phyloP scores from a whole-genome alignment of 805 yeast species.

The Metschnikowia gruessii region DNA sequence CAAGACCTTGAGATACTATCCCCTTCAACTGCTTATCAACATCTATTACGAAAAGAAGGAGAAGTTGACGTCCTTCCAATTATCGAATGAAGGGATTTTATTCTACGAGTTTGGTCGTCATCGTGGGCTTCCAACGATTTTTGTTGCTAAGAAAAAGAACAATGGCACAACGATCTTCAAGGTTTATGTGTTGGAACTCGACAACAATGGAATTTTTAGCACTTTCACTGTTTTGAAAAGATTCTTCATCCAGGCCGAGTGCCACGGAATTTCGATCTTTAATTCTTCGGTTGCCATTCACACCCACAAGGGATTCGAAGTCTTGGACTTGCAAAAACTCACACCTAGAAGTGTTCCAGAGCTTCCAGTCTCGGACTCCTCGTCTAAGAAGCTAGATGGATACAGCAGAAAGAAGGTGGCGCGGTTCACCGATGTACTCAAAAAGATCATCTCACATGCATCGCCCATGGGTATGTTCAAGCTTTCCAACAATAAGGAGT shows the following conservation, averaged over 20 bases:
- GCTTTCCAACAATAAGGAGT: slow-evolving; percentile 50
- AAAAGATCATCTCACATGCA: slow-evolving; percentile 39
- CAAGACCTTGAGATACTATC: slow-evolving; percentile 57
- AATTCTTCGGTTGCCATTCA: slow-evolving; percentile 66
- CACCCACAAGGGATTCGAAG: slow-evolving; percentile 63
- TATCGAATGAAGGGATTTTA: slow-evolving; percentile 48
- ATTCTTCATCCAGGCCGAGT: slow-evolving; percentile 53
- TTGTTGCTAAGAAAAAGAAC: slow-evolving; percentile 53
- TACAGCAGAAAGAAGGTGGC: slow-evolving; percentile 33
- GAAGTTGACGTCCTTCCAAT: slow-evolving; percentile 44
- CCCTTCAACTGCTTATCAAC: slow-evolving; percentile 57
- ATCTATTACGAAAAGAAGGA: slow-evolving; percentile 49
- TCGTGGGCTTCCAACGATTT: slow-evolving; percentile 55
- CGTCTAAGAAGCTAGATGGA: slow-evolving; percentile 29
- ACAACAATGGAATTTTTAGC: slow-evolving; percentile 47
- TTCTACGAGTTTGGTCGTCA: slow-evolving; percentile 71
- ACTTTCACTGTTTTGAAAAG: slow-evolving; percentile 39
- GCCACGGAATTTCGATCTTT: slow-evolving; percentile 59
- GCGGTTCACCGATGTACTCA: slow-evolving; percentile 24
- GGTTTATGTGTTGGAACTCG: slow-evolving; percentile 56
- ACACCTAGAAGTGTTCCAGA: slow-evolving; percentile 60
- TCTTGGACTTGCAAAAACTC: slow-evolving; percentile 56
- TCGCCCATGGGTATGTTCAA: slow-evolving; percentile 64
- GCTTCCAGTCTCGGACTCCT: slow-evolving; percentile 27
- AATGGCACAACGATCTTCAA: slow-evolving; percentile 49